Percentiles rank a stretch among this genome's conserved stretches.
Conservation (phyloP, 768 basidiomycete genomes). For the Trametes villosa region DNA sequence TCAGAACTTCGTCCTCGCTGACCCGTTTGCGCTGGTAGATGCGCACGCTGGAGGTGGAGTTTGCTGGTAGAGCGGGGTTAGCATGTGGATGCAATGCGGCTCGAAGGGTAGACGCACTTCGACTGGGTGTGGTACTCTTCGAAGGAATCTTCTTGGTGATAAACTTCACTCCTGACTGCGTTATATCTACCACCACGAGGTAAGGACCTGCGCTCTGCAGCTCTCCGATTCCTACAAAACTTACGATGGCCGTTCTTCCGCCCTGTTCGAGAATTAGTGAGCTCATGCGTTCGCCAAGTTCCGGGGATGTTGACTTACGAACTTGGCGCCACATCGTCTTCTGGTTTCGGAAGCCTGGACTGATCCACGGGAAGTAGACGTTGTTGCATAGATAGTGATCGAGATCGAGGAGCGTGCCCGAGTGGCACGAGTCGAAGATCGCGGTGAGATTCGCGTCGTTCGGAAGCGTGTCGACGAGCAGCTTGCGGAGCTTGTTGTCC, state of each 20-base stretch:
- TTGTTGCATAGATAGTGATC: slow-evolving; percentile 32
- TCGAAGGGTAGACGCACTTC: not conserved
- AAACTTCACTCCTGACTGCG: slow-evolving; percentile 8
- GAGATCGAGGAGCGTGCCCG: slow-evolving; percentile 29
- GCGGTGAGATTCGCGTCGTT: slow-evolving; percentile 26
- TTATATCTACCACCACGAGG: slow-evolving; percentile 1
- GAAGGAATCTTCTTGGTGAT: slow-evolving; percentile 18
- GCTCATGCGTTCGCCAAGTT: not conserved
- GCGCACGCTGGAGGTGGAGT: slow-evolving; percentile 13
- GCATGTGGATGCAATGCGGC: not conserved
- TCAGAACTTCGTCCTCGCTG: slow-evolving; percentile 13
- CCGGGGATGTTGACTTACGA: slow-evolving; percentile 8
- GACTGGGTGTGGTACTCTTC: not conserved
- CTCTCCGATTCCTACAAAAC: not conserved
- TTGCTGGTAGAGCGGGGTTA: not conserved
- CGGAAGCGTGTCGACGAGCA: slow-evolving; percentile 30
- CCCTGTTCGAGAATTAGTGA: not conserved
- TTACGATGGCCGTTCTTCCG: slow-evolving; percentile 2
- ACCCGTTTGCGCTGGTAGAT: slow-evolving; percentile 20
- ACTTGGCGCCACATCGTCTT: slow-evolving; percentile 22
- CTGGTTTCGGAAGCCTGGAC: slow-evolving; percentile 25
- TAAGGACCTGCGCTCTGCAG: not conserved
- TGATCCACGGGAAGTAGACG: slow-evolving; percentile 31
- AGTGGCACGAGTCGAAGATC: slow-evolving; percentile 28
- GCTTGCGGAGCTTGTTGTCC: slow-evolving; percentile 28